Evolutionary conservation across 805 yeast genomes (phyloP).

Genomic region (Cyberlindnera galapagoensis): DNA sequence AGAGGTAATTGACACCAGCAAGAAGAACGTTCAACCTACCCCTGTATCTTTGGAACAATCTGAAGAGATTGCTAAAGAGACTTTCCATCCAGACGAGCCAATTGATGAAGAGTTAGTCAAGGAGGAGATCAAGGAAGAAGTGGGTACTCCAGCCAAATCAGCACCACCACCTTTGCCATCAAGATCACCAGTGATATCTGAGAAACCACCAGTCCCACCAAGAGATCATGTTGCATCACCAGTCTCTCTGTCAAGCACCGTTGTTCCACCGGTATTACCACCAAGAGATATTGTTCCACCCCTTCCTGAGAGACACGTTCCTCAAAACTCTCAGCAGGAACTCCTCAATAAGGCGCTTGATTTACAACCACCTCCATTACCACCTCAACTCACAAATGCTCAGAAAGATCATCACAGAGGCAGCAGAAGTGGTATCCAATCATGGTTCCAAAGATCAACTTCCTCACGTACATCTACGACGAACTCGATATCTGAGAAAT

Average conservation of each 20-base stretch:
- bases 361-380: conserved; percentile 24
- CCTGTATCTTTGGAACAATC: too few species aligned
- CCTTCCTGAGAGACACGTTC: conserved; percentile 2
- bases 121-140: too few species aligned
- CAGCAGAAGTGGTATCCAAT: conserved; percentile 14
- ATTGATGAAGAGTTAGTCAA: too few species aligned
- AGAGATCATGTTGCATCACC: conserved; percentile 21
- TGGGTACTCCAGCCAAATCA: conserved; percentile 1
- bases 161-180: conserved; percentile 6
- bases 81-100: too few species aligned
- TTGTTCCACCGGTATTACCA: conserved; percentile 3
- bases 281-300: conserved; percentile 4
- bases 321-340: conserved; percentile 1
- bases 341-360: conserved; percentile 24
- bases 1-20: too few species aligned
- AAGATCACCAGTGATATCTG: conserved; percentile 2
- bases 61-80: too few species aligned
- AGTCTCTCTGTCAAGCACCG: conserved; percentile 16
- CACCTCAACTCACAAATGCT: conserved; percentile 19
- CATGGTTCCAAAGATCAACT: conserved; percentile 19
- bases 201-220: conserved; percentile 30
- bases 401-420: conserved; percentile 20
- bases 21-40: too few species aligned
- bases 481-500: conserved; percentile 16
- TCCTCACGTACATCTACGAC: conserved; percentile 7